Evolutionary conservation across 2,329 filamentous ascomycete genomes (phyloP).

Genomic region (Ophiostoma quercus): DNA sequence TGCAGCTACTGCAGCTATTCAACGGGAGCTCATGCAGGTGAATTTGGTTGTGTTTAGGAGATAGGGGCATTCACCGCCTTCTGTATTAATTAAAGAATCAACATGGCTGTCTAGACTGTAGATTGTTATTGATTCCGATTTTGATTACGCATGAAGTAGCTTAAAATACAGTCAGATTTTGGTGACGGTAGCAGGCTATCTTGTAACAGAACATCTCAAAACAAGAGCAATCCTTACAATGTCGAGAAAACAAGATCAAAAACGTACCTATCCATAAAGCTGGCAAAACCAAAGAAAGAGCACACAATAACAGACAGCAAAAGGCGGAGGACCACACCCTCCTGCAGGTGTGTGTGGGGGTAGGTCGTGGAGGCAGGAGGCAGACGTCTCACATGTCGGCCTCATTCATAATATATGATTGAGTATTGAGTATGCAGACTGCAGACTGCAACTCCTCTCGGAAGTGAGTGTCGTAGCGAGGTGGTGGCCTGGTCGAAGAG

Average conservation of each 20-base stretch:
- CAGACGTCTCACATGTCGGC: conserved; percentile 12
- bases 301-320: neutral
- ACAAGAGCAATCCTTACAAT: too few relatives aligned
- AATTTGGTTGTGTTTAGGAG: neutral
- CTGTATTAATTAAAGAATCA: neutral
- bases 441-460: too few relatives aligned
- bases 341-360: conserved; percentile 15
- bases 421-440: neutral
- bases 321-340: neutral
- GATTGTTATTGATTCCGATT: too few relatives aligned
- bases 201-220: too few relatives aligned
- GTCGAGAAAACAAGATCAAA: too few relatives aligned
- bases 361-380: conserved; percentile 3
- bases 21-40: conserved; percentile 15
- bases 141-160: too few relatives aligned
- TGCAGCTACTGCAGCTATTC: conserved; percentile 9
- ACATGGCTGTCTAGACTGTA: neutral
- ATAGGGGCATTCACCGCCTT: conserved; percentile 14
- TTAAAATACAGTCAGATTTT: neutral
- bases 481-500: neutral
- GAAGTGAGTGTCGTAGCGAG: neutral
- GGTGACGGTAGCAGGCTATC: neutral
- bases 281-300: neutral
- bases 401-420: too few relatives aligned
- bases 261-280: too few relatives aligned